Evolutionary conservation across 2,329 filamentous ascomycete species (phyloP), one percentile per base, ranked within the genome.

Genomic region (Byssochlamys sp.): DNA sequence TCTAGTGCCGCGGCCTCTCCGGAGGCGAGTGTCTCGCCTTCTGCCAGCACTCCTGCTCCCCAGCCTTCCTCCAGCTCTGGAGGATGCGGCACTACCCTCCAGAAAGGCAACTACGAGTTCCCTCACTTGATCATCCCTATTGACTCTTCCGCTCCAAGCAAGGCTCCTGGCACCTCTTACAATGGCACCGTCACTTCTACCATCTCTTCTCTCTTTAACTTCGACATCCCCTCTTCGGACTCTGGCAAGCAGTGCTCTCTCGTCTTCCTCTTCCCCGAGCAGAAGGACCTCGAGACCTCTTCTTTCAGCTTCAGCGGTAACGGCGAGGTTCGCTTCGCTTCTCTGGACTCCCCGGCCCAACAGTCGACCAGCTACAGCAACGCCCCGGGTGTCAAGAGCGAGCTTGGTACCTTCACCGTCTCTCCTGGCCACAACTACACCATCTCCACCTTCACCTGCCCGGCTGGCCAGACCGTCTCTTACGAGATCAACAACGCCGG

Each of bases 141-240:
- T 60, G 77, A 84, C 71, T 79, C 78, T 2, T 71, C 75, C 14
- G 71, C 78, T 14, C 83, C 84, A 0, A 70, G 80, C 67, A 76
- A 71, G 3, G 73, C 80, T 0, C 71, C 73, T 50, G 84, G 84
- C 6, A 83, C 79, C 1, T 78, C 77, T 0, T 80, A 75, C 72
- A 80, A 81, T 61, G 84, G 83, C 55, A 77, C 78, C 10, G 75
- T 86, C 39, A 81, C 80, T 11, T 70, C 76, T 19, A 74, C 71
- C 24, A 70, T 81, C 53, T 81, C 80, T 9, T 80, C 81, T 11
- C 80, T 88, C 66, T 88, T 86, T 80, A 87, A 87, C 75, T 89
- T 89, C 72, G 84, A 87, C 66, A 81, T 89, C 50, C 81, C 81
- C 1, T 60, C 70, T 3, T 70, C 72, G 4, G 78, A 83, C 63